Percentiles rank a stretch among this genome's conserved stretches.
Evolutionary conservation across 257 asterid species (phyloP).

Genomic region (Vinca minor): DNA sequence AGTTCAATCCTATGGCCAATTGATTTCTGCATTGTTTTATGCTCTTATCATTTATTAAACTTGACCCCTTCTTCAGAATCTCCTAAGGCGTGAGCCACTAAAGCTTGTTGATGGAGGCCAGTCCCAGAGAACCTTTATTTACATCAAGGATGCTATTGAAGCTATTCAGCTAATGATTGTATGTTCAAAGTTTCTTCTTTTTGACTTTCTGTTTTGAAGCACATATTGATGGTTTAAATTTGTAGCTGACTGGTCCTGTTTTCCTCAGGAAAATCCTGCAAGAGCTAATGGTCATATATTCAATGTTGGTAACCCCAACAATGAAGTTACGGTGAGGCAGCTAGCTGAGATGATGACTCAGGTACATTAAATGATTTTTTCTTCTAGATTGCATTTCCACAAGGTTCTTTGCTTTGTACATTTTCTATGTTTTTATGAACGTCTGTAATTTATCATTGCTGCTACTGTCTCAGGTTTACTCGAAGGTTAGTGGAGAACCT

Average conservation of each 20-base stretch:
- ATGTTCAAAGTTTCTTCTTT: conserved; percentile 23
- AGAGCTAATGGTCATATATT: conserved; percentile 89
- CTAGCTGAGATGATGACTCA: conserved; percentile 97
- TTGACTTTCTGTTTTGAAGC: too few species aligned
- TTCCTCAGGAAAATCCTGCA: conserved; percentile 75
- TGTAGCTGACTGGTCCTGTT: conserved; percentile 18
- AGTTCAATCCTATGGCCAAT: conserved; percentile 21
- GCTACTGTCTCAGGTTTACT: conserved; percentile 49
- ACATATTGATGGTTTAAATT: not conserved
- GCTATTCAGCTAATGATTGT: conserved; percentile 90
- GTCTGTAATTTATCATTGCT: not conserved
- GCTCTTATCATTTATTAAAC: conserved; percentile 6
- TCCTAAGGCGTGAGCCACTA: conserved; percentile 75
- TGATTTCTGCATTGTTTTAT: conserved; percentile 17
- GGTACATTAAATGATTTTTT: too few species aligned
- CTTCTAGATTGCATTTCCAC: conserved; percentile 8
- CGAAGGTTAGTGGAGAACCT: conserved; percentile 78
- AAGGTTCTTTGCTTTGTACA: too few species aligned
- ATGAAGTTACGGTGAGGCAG: conserved; percentile 92
- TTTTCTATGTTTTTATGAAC: not conserved
- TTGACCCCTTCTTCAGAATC: conserved; percentile 40
- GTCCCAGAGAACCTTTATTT: conserved; percentile 86
- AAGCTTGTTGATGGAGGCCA: conserved; percentile 96
- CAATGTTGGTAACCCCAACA: conserved; percentile 90
- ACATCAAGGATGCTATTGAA: conserved; percentile 89